phyloP scores from a whole-genome alignment of 192 early-diverging fungal genomes.

The Backusella westeae region DNA sequence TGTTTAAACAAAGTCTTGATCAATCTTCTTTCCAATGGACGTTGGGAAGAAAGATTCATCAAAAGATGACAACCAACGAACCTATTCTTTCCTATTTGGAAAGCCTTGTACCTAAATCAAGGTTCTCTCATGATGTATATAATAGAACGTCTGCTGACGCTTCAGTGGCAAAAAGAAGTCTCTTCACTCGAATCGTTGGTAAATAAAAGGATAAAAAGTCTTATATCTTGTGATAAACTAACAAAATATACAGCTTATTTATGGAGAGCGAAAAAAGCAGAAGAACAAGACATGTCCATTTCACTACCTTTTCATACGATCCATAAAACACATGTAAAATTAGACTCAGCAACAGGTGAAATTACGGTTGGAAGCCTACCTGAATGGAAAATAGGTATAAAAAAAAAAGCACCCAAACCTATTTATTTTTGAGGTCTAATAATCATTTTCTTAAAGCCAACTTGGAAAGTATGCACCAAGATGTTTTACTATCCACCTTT shows the following conservation, averaged over 20 bases:
- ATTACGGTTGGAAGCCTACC: background rate
- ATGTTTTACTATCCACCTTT: constrained; percentile 9
- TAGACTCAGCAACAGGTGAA: constrained; percentile 7
- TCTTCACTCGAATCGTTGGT: constrained; percentile 1
- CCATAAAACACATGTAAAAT: constrained; percentile 13
- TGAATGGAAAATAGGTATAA: constrained; percentile 10
- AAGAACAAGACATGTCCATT: background rate
- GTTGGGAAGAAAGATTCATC: background rate
- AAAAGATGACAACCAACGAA: background rate
- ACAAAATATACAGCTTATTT: background rate
- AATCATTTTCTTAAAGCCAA: background rate
- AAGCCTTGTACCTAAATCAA: background rate
- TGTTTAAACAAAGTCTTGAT: background rate
- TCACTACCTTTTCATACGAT: constrained; percentile 10
- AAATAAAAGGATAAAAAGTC: background rate
- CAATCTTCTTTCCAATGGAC: constrained; percentile 7
- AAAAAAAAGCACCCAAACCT: background rate
- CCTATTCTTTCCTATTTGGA: constrained; percentile 10
- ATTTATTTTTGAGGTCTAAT: too few species aligned
- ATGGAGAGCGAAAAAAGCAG: background rate
- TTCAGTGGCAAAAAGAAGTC: background rate
- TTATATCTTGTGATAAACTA: background rate
- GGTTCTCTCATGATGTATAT: background rate
- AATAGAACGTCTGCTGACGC: background rate
- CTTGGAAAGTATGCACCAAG: background rate